Conservation (phyloP, 2,329 filamentous ascomycete species). For the Fusarium sp. region DNA sequence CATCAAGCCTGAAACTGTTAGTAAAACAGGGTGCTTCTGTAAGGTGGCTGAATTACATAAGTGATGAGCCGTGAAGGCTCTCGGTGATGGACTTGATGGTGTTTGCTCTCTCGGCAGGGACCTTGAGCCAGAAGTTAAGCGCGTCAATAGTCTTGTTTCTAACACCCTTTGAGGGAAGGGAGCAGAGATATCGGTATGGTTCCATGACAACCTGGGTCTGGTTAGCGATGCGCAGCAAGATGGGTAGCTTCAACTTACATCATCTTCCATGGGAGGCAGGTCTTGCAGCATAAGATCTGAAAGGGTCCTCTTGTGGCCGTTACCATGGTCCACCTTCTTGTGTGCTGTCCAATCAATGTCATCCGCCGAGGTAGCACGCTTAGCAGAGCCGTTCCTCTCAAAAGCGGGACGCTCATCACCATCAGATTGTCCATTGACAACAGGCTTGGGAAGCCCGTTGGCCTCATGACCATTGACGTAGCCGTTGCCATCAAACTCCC, state of each 20-base stretch:
- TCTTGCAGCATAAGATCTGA: not conserved
- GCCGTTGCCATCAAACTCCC: not conserved
- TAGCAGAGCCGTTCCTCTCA: not conserved
- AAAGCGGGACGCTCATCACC: not conserved
- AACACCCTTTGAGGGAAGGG: not conserved
- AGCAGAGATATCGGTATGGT: not conserved
- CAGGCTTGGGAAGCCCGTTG: not conserved
- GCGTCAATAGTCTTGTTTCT: not conserved
- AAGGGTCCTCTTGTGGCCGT: not conserved
- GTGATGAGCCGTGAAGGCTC: conserved; percentile 11
- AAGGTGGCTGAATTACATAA: not conserved
- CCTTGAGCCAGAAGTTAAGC: conserved; percentile 4
- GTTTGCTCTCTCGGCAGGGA: rapidly evolving
- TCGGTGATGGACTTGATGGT: not conserved
- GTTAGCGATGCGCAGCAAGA: not conserved
- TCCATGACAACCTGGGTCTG: not conserved
- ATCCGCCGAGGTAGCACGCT: not conserved
- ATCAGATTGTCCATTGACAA: not conserved
- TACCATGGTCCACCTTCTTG: not conserved
- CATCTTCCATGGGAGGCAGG: not conserved
- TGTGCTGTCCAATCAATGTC: not conserved
- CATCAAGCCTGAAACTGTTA: conserved; percentile 5
- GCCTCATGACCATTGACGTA: not conserved
- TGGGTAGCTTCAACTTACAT: not conserved
- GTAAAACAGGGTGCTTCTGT: rapidly evolving